Evolutionary conservation across 1,139 yeast genomes (phyloP), one percentile per base, ranked within the genome.

Genomic region (Debaryomycetaceae sp.): DNA sequence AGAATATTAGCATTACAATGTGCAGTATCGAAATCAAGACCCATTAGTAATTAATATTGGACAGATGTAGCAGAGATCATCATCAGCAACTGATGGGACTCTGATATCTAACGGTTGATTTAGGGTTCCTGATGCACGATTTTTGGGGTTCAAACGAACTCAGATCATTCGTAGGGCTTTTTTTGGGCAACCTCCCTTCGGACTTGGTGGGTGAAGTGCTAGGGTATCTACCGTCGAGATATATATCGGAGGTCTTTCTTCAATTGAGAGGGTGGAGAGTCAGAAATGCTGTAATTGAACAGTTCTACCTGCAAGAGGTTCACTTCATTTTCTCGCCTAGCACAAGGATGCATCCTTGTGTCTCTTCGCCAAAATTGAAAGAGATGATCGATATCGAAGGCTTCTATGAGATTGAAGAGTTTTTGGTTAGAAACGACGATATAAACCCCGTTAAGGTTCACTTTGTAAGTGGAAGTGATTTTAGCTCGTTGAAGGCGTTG

Each of bases 301-400:
- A 56, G 27, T 66, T 57, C 49, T 71, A 57, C 47, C 43, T 55
- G 36, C 57, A 58, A 37, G 75, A 69, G 38, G 35, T 70, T 6
- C 75, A 69, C 42, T 62, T 70, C 38, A 55, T 67, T 4, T 55
- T 69, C 9, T 57, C 68, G 9, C 74, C 74, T 1, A 58, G 66
- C 1, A 51, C 56, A 20, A 45, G 66, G 22, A 69, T 69, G 27
- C 65, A 66, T 49, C 48, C 54, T 47, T 59, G 62, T 42, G 17
- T 52, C 13, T 37, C 52, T 38, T 49, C 60, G 9, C 31, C 42
- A 17, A 47, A 44, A 33, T 46, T 45, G 34, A 53, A 56, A 22
- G 56, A 51, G 33, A 53, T 66, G 14, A 55, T 63, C 24, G 67
- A 65, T 41, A 58, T 69, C 34, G 53, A 51, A 38, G 61, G 62